Conservation (phyloP, 2,329 filamentous ascomycete species). For the Beauveria sp. region DNA sequence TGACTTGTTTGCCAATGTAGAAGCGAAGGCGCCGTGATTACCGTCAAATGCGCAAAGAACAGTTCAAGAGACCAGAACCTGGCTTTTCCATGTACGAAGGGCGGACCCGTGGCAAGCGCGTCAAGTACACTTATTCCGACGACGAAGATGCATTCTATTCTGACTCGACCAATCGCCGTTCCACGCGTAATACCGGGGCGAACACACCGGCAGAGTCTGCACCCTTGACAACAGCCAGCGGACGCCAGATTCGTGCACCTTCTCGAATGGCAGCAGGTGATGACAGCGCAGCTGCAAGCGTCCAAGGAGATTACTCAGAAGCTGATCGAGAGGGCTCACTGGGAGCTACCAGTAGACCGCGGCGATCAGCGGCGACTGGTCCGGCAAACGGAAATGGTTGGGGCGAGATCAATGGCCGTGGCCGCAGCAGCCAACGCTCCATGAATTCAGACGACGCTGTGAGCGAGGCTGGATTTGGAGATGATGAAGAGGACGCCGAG, state of each 20-base stretch:
- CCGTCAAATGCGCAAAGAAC: constrained; percentile 73
- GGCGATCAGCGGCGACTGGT: constrained; percentile 42
- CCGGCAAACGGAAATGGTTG: constrained; percentile 49
- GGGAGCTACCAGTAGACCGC: constrained; percentile 41
- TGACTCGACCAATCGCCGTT: constrained; percentile 59
- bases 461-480: constrained; percentile 67
- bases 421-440: constrained; percentile 31
- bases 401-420: constrained; percentile 27
- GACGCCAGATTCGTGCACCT: constrained; percentile 70
- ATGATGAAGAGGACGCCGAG: constrained; percentile 64
- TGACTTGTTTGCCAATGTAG: constrained; percentile 34
- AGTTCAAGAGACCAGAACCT: constrained; percentile 78
- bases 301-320: constrained; percentile 37
- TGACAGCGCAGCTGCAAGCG: constrained; percentile 39
- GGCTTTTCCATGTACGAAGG: constrained; percentile 94
- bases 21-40: constrained; percentile 94
- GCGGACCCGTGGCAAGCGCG: constrained; percentile 87
- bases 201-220: constrained; percentile 64
- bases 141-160: constrained; percentile 67
- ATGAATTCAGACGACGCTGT: constrained; percentile 57
- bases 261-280: constrained; percentile 54
- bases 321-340: constrained; percentile 31
- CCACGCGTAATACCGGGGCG: constrained; percentile 65
- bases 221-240: constrained; percentile 69
- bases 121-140: constrained; percentile 94